Base-by-base conservation (phyloP, 129 eudicot genomes). In the Rutidosis leptorrhynchoides region DNA sequence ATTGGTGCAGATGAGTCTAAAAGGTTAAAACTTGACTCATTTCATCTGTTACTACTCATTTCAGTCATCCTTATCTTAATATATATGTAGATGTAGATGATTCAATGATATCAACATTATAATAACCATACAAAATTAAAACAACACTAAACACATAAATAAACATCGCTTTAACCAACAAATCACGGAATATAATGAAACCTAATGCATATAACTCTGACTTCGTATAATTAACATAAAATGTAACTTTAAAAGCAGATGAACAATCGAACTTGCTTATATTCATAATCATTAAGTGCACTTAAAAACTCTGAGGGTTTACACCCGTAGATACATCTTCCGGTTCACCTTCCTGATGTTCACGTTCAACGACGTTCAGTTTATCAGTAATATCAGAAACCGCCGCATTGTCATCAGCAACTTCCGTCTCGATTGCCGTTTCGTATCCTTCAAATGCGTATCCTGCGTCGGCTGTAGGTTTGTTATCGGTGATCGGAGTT, bases 381-480 rank as follows among this genome's bases (percentile, higher is more conserved):
- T 68, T 66, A 58, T 28, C 37, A 21, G n/a, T 58, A 29, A n/a
- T 65, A 32, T 35, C 55, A 21, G 59, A 67, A 14, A 64, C 77
- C 25, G 54, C 45, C 14, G 11, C n/a, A 12, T 77, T 74, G 6
- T 74, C 78, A 12, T 71, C 72, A 24, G 14, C 66, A 9, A 61
- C 80, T 59, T 82, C 91, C 24, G 81, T 81, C 29, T 90, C 95
- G 70, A 95, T 90, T 24, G 95, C 97, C 1, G 97, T 86, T 70
- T 90, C 97, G 74, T 77, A 90, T 3, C 95, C 95, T 24, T 86
- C 95, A 48, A 83, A 79, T 20, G 60, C 68, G 77, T 90, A 77
- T 5, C 78, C 85, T 40, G n/a, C 46, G 57, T 66, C 72, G 35
- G 75, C 71, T 64, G 75, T 54, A 37, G 82, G 26, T 43, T 60